phyloP scores from a whole-genome alignment of 73 alveolate genomes.

The Chromera velia region DNA sequence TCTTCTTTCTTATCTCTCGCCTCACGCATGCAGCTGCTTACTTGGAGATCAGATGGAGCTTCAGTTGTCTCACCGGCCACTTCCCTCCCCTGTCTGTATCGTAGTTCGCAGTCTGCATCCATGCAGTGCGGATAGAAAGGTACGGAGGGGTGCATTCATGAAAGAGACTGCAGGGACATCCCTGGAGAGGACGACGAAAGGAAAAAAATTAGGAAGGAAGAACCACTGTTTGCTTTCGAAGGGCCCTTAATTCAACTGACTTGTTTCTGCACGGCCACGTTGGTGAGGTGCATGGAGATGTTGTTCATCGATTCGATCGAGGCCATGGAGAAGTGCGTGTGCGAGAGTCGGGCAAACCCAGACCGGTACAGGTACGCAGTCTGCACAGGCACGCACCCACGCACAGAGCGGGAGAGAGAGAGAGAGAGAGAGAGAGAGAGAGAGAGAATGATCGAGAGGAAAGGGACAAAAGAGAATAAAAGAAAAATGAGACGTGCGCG shows the following conservation, averaged over 20 bases:
- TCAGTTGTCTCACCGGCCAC: not conserved
- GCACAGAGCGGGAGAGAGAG: not conserved
- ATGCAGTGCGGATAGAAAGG: no score
- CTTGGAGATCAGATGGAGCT: not conserved
- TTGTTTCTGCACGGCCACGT: constrained; percentile 69
- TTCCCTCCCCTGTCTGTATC: not conserved
- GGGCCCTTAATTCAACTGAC: no score
- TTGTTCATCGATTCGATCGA: constrained; percentile 3
- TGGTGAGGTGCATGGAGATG: constrained; percentile 69
- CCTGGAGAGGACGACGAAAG: no score
- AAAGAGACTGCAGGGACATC: no score
- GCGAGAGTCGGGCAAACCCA: constrained; percentile 87
- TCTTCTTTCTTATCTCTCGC: no score
- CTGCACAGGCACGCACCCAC: not conserved
- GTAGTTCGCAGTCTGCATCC: not conserved
- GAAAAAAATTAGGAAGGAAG: no score
- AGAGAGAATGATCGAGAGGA: not conserved
- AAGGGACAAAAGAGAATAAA: no score
- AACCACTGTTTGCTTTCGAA: no score
- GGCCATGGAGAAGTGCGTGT: constrained; percentile 69
- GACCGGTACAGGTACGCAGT: constrained; percentile 72
- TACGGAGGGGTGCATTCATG: no score
- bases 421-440: no score
- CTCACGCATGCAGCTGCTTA: no score
- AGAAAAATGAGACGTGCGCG: no score